Conservation (phyloP, 2,329 filamentous ascomycete species). For the Microsporum ferrugineum region DNA sequence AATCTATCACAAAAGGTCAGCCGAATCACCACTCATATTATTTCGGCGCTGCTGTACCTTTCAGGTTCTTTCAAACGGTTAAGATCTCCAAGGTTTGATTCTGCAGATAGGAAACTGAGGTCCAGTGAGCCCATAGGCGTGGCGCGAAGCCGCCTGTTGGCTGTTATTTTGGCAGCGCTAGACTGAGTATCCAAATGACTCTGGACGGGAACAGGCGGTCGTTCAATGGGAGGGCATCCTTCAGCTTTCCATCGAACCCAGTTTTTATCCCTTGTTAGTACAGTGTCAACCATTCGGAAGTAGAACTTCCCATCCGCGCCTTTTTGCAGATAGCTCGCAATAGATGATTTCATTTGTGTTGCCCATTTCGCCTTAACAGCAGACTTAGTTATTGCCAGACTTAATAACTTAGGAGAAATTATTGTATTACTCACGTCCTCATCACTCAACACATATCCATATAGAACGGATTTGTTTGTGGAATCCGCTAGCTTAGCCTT, state of each 20-base stretch:
- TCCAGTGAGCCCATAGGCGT: slow-evolving; percentile 62
- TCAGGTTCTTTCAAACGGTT: slow-evolving; percentile 56
- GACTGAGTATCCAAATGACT: slow-evolving; percentile 60
- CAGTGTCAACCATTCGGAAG: slow-evolving; percentile 91
- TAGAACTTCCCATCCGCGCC: slow-evolving; percentile 83
- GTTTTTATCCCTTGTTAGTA: slow-evolving; percentile 90
- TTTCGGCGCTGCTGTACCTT: slow-evolving; percentile 30
- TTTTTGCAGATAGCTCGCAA: slow-evolving; percentile 71
- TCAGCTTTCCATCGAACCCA: slow-evolving; percentile 99
- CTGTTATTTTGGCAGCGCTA: slow-evolving; percentile 53
- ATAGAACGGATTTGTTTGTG: slow-evolving; percentile 80
- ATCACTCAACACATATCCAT: slow-evolving; percentile 64
- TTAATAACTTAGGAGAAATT: neutral
- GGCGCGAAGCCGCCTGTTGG: slow-evolving; percentile 58
- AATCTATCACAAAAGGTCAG: slow-evolving; percentile 41
- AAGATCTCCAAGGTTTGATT: slow-evolving; percentile 49
- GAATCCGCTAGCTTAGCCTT: slow-evolving; percentile 66
- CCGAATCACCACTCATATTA: neutral
- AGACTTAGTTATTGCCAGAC: slow-evolving; percentile 13
- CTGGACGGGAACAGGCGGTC: slow-evolving; percentile 55
- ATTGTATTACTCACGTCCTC: slow-evolving; percentile 56
- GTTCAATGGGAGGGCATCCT: slow-evolving; percentile 76
- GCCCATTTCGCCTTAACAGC: slow-evolving; percentile 67
- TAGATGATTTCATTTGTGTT: slow-evolving; percentile 60
- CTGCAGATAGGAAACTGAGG: slow-evolving; percentile 65